Conservation (phyloP, 1,139 yeast species). For the Suhomyces bribrorum region DNA sequence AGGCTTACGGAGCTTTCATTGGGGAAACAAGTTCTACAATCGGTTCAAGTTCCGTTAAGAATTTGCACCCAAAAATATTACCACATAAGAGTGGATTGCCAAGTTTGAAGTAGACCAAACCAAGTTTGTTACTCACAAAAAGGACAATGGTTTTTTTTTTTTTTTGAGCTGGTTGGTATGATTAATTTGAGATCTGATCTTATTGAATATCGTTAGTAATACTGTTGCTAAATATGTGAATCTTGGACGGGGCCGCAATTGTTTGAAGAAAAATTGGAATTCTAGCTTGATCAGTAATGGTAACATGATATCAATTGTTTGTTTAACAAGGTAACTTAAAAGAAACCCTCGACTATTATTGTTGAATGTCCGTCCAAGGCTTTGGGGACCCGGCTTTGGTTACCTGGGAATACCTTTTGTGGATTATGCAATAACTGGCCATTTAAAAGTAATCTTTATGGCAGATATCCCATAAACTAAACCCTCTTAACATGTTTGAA, state of each 20-base stretch:
- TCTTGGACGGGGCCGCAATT: conserved; percentile 46
- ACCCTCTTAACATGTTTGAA: too few relatives aligned
- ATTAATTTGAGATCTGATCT: conserved; percentile 58
- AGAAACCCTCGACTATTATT: conserved; percentile 53
- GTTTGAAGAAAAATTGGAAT: conserved; percentile 42
- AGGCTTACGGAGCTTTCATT: conserved; percentile 25
- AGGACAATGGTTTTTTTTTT: conserved; percentile 29
- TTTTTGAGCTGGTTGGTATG: background rate
- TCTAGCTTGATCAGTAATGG: conserved; percentile 57
- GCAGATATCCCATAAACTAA: background rate
- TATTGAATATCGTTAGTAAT: conserved; percentile 61
- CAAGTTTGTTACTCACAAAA: conserved; percentile 56
- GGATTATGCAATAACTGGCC: too few relatives aligned
- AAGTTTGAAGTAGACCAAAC: conserved; percentile 61
- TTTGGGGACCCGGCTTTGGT: too few relatives aligned
- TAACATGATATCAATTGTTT: conserved; percentile 42
- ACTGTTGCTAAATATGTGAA: conserved; percentile 57
- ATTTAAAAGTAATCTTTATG: too few relatives aligned
- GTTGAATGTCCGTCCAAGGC: too few relatives aligned
- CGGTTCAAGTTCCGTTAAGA: conserved; percentile 26
- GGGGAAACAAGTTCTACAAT: conserved; percentile 34
- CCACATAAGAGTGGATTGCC: conserved; percentile 68
- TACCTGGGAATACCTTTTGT: too few relatives aligned
- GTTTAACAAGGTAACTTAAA: conserved; percentile 46
- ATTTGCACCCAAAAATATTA: conserved; percentile 58